phyloP scores from a whole-genome alignment of 495 filamentous ascomycete species.

The Filosporella fistucella region DNA sequence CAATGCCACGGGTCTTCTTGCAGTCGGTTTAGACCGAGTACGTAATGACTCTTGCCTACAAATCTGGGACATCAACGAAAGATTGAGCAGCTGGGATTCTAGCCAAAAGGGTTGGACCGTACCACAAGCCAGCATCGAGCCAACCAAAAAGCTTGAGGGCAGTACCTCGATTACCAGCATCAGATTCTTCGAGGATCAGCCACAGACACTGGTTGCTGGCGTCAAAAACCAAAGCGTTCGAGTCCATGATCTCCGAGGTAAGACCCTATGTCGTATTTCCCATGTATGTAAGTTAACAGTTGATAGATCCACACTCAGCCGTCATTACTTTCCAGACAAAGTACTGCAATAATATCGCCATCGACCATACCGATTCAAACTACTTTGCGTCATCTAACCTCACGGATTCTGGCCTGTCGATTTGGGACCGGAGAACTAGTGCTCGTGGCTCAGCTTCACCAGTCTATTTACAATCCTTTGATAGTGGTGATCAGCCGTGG shows the following conservation, averaged over 20 bases:
- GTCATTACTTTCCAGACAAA: constrained; percentile 62
- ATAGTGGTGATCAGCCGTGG: constrained; percentile 45
- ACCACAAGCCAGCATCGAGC: constrained; percentile 23
- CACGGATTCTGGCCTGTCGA: constrained; percentile 58
- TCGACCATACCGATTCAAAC: constrained; percentile 86
- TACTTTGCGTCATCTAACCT: constrained; percentile 88
- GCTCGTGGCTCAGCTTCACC: constrained; percentile 38
- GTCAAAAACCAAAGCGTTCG: constrained; percentile 81
- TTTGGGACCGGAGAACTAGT: constrained; percentile 84
- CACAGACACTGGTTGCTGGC: constrained; percentile 75
- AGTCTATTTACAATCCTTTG: constrained; percentile 41
- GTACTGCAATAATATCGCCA: constrained; percentile 85
- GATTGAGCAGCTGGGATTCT: constrained; percentile 44
- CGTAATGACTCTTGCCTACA: constrained; percentile 91
- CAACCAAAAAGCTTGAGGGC: constrained; percentile 68
- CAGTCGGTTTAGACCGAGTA: constrained; percentile 84
- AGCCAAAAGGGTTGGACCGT: constrained; percentile 19
- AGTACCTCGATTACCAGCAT: constrained; percentile 87
- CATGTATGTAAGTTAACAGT: constrained; percentile 2
- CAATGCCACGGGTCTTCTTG: constrained; percentile 70
- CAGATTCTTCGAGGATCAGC: constrained; percentile 83
- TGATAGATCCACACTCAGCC: constrained; percentile 51
- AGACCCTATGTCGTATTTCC: constrained; percentile 14
- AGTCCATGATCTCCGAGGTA: constrained; percentile 89
- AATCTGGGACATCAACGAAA: constrained; percentile 84